Conservation (phyloP, 2,329 filamentous ascomycete genomes). For the Colletotrichum sp. region DNA sequence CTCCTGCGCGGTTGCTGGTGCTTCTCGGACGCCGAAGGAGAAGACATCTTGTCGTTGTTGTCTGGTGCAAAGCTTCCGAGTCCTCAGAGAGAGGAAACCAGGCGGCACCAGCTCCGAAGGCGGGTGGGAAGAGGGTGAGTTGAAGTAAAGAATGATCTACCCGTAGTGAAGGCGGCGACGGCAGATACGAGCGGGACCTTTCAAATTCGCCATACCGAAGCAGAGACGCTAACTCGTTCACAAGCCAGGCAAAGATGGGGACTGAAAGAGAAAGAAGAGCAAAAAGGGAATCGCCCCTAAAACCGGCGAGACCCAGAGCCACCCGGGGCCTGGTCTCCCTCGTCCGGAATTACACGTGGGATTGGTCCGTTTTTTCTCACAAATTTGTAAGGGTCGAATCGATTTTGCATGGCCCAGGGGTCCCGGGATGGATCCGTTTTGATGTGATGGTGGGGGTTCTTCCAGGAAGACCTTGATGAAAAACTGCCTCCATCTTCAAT, state of each 20-base stretch:
- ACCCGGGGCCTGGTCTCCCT: not conserved
- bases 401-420: not conserved
- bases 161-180: not conserved
- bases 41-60: not conserved
- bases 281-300: not conserved
- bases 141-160: slow-evolving; percentile 4
- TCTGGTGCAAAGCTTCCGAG: not conserved
- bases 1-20: not conserved
- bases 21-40: not conserved
- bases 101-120: not conserved
- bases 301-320: not conserved
- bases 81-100: not conserved
- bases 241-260: not conserved
- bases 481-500: not conserved
- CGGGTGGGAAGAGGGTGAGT: not conserved
- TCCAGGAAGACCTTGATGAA: not conserved
- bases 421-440: not conserved
- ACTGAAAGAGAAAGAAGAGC: not conserved
- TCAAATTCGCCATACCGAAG: not conserved
- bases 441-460: not conserved
- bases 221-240: not conserved
- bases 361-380: not conserved
- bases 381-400: not conserved
- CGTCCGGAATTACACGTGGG: slow-evolving; percentile 2
- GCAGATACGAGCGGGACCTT: not conserved